These are phyloP conservation scores for Podila clonocystis DNA, from an alignment of 192 early-diverging fungal species.

Conservation along the genomic window DNA sequence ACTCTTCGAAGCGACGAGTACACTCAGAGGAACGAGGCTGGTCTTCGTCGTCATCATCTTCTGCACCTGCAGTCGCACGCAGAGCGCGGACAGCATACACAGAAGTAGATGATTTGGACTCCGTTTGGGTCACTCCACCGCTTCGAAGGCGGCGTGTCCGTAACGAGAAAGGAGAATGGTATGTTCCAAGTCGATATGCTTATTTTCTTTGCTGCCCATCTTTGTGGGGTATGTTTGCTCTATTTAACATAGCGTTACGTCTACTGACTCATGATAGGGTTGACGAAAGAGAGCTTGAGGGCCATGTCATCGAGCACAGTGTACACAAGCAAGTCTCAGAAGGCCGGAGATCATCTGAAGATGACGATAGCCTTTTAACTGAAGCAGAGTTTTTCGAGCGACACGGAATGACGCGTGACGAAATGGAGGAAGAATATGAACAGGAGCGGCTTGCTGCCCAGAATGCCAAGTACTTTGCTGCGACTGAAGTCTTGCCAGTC, in stretches of 20 bases:
- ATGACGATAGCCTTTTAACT: slow-evolving; percentile 7
- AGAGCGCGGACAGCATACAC: neutral
- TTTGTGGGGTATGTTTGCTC: neutral
- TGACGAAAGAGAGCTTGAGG: slow-evolving; percentile 63
- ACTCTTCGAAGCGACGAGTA: slow-evolving; percentile 19
- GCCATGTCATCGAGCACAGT: slow-evolving; percentile 67
- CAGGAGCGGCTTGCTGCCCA: slow-evolving; percentile 57
- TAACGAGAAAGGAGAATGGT: slow-evolving; percentile 72
- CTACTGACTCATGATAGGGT: slow-evolving; percentile 48
- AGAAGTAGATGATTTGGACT: slow-evolving; percentile 17
- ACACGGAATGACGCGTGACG: slow-evolving; percentile 46
- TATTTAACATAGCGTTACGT: neutral
- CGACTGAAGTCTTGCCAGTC: slow-evolving; percentile 25
- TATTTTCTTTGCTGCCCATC: neutral
- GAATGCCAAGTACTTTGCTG: slow-evolving; percentile 70
- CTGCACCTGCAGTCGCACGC: slow-evolving; percentile 11
- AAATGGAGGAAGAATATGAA: slow-evolving; percentile 52
- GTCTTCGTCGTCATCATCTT: slow-evolving; percentile 43
- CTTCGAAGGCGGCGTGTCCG: slow-evolving; percentile 68
- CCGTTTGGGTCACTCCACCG: slow-evolving; percentile 32
- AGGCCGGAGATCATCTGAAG: slow-evolving; percentile 14
- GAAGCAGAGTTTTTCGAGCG: slow-evolving; percentile 27
- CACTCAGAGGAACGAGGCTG: slow-evolving; percentile 39
- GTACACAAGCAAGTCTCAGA: slow-evolving; percentile 10
- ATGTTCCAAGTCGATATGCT: neutral